phyloP scores from a whole-genome alignment of 805 yeast genomes.

The Candida palmyrensis region DNA sequence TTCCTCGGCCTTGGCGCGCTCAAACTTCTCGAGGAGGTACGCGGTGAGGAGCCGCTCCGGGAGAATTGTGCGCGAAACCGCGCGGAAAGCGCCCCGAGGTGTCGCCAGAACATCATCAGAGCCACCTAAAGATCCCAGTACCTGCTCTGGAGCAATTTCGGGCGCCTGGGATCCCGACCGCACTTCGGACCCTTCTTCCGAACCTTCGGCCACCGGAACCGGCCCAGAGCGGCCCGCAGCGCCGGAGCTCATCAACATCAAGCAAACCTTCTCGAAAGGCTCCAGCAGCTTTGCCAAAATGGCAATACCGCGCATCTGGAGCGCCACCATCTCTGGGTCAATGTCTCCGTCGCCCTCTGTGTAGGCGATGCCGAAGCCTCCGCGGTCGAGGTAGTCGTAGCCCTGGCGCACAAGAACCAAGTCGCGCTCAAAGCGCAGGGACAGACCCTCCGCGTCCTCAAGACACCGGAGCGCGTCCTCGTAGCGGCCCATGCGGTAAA shows the following conservation, averaged over 20 bases:
- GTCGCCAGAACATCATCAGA: background rate
- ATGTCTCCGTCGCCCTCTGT: constrained; percentile 11
- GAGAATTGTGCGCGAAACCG: background rate
- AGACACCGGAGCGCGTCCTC: constrained; percentile 55
- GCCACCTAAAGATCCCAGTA: no score
- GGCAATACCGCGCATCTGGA: constrained; percentile 36
- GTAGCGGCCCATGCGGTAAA: constrained; percentile 40
- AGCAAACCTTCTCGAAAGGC: constrained; percentile 66
- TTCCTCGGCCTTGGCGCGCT: constrained; percentile 16
- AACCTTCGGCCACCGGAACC: background rate
- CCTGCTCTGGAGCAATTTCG: no score
- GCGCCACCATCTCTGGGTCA: constrained; percentile 11
- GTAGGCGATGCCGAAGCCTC: constrained; percentile 27
- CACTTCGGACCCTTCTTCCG: background rate
- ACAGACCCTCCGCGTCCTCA: constrained; percentile 8
- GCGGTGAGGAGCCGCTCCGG: constrained; percentile 26
- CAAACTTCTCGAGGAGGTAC: constrained; percentile 28
- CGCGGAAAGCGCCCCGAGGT: no score
- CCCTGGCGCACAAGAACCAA: constrained; percentile 33
- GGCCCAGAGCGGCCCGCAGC: no score
- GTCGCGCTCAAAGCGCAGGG: constrained; percentile 10
- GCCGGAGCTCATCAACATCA: constrained; percentile 35
- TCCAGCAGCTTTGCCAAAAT: constrained; percentile 57
- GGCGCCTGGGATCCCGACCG: background rate
- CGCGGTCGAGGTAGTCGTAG: constrained; percentile 27